Evolutionary conservation across 768 basidiomycete genomes (phyloP), one percentile per base, ranked within the genome.

Genomic region (Pleurotus tuoliensis): DNA sequence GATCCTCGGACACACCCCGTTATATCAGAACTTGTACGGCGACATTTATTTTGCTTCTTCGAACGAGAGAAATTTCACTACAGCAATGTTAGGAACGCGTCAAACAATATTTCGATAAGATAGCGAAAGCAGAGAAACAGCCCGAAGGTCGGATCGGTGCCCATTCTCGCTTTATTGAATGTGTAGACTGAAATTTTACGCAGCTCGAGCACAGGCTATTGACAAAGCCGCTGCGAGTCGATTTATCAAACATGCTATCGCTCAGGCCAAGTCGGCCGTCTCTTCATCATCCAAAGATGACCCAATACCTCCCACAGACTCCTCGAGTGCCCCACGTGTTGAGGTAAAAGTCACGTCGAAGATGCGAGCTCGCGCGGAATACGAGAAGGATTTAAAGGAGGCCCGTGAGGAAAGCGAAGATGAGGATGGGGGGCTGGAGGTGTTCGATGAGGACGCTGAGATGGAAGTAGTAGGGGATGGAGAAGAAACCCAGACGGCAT

Each of bases 201-300:
- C 27, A 47, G n/a, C 63, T 80, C 80, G 72, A 58, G 70, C 71
- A 47, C 65, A 68, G 30, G 73, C 75, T n/a, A 69, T 94, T 57
- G 92, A 94, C 79, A 90, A 88, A 68, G 83, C 74, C 20, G 92
- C 89, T 11, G 92, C 92, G 1, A 73, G 75, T 44, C 83, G 92
- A 27, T 94, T 94, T 70, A 94, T 94, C 68, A 89, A 87, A 69
- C 80, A 89, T 66, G 89, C 90, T 25, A 90, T 92, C 43, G 72
- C 87, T 1, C 86, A 87, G 67, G 82, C 81, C 11, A 76, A 79
- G 61, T 64, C 73, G 58, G 67, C 64, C 38, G 69, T 71, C 50
- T 65, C 69, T 1, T 59, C 75, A 7, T 66, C 67, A 5, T 70
- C 77, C 47, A 8, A 34, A 34, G 72, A 71, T 43, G 63, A 61